Base-by-base conservation (phyloP, 1,284 basidiomycete species). In the Ganoderma lucidum region DNA sequence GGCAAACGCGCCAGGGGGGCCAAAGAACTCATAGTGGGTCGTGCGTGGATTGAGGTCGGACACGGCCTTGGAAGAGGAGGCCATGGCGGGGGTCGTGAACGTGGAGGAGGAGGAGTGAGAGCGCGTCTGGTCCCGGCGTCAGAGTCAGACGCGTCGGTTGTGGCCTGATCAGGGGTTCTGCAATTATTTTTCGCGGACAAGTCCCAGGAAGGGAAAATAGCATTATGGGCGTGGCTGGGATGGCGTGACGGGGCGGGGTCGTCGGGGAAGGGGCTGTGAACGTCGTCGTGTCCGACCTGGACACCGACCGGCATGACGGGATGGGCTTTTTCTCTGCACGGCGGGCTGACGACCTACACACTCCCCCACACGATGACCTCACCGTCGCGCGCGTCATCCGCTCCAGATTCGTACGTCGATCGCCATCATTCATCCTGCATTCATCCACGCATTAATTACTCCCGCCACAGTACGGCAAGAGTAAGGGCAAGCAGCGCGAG, bases 21-120 rank as follows among this genome's bases (percentile, higher is more conserved):
- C 97, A 67, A 95, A 81, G 80, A 98, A 98, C 79, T 98, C 96
- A 79, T 91, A 94, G 61, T 87, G 81, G 0, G 83, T 88, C 45
- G 93, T 91, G 66, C 84, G 85, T 0, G 92, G 92, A 73, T 93
- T 93, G 76, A 93, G 84, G 28, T 74, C 64, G 19, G 71, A 55
- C 58, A 67, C 67, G 67, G 67, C 59, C 55, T 71, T 67, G 62
- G 62, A 61, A 59, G 71, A 67, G 32, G 71, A 65, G 62, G 77
- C 72, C 78, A 78, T 79, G 73, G 71, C 70, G 70, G 67, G 58
- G 44, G 65, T 68, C 39, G 59, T 61, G 59, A 44, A 42, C 6
- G 39, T 41, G 39, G 39, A 41, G 39, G 66, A 56, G 62, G 69
- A 64, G 67, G 68, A 63, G 70, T 71, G 70, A 67, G 70, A 71